A percentile compares a stretch with the other conserved stretches of the same genome.
Conservation (phyloP, 116 monocot species). For the Posidonia oceanica region DNA sequence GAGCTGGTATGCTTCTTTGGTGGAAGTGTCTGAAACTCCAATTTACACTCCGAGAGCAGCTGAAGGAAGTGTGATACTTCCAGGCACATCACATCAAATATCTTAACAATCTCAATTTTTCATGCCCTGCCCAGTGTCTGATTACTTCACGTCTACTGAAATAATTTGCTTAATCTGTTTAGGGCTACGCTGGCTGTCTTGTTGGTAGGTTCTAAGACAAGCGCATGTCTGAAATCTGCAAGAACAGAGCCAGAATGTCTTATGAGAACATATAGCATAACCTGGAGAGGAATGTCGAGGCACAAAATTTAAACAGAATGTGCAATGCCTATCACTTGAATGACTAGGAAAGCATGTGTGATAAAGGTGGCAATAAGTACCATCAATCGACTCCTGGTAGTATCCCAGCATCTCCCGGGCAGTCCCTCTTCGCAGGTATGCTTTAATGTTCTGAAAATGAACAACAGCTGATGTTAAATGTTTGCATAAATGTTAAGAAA, state of each 20-base stretch:
- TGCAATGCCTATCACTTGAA: too few relatives aligned
- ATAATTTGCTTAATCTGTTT: constrained; percentile 74
- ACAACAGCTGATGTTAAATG: not conserved
- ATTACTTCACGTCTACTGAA: constrained; percentile 19
- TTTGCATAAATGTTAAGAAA: not conserved
- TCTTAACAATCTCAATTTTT: too few relatives aligned
- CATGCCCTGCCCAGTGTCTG: not conserved
- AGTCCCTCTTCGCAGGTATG: constrained; percentile 88
- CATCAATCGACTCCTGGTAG: constrained; percentile 90
- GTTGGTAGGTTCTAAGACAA: constrained; percentile 94
- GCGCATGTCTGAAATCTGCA: constrained; percentile 90
- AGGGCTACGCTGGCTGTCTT: constrained; percentile 57
- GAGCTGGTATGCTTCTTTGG: too few relatives aligned
- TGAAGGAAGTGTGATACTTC: too few relatives aligned
- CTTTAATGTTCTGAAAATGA: constrained; percentile 72
- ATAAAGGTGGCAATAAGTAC: constrained; percentile 20
- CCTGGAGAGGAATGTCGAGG: not conserved
- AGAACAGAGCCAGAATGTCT: not conserved
- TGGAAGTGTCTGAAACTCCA: too few relatives aligned
- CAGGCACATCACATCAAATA: too few relatives aligned
- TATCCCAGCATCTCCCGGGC: constrained; percentile 89
- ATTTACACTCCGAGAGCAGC: too few relatives aligned
- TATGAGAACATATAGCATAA: not conserved
- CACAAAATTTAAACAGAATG: not conserved
- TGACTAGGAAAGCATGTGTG: not conserved